Conservation (phyloP, 495 filamentous ascomycete genomes). For the Neurospora sp. region DNA sequence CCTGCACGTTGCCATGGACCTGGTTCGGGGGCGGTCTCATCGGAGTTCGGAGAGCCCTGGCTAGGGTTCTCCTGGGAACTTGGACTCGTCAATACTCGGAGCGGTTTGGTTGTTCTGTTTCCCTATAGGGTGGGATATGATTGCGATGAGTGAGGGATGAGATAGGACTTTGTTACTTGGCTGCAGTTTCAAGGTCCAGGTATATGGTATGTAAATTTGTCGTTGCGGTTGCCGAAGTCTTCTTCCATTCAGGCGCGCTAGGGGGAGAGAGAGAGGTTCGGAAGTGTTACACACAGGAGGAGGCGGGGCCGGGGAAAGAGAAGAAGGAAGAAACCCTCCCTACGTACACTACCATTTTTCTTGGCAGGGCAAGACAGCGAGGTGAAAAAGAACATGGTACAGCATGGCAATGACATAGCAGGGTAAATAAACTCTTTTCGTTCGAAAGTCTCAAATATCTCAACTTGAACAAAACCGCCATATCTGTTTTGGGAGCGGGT, state of each 20-base stretch:
- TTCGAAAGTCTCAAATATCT: neutral
- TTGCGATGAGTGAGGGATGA: neutral
- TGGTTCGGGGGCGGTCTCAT: neutral
- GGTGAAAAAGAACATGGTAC: neutral
- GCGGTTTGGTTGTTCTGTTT: neutral
- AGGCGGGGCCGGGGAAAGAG: neutral
- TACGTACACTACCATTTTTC: neutral
- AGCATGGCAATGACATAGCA: neutral
- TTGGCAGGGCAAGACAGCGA: neutral
- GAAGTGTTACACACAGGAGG: neutral
- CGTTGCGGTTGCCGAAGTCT: no score
- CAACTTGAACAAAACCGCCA: neutral
- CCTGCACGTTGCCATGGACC: neutral
- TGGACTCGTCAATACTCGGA: neutral
- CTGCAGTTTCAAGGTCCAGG: neutral
- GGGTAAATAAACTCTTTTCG: neutral
- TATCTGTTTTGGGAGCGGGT: neutral
- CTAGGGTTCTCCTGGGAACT: neutral
- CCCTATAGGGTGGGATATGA: neutral
- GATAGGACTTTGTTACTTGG: neutral
- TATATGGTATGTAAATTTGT: no score
- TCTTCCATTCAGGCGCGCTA: no score
- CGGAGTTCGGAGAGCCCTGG: neutral
- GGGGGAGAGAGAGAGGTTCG: no score
- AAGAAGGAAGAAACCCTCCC: neutral